phyloP scores from a whole-genome alignment of 345 rosid genomes.

The Laguncularia racemosa region DNA sequence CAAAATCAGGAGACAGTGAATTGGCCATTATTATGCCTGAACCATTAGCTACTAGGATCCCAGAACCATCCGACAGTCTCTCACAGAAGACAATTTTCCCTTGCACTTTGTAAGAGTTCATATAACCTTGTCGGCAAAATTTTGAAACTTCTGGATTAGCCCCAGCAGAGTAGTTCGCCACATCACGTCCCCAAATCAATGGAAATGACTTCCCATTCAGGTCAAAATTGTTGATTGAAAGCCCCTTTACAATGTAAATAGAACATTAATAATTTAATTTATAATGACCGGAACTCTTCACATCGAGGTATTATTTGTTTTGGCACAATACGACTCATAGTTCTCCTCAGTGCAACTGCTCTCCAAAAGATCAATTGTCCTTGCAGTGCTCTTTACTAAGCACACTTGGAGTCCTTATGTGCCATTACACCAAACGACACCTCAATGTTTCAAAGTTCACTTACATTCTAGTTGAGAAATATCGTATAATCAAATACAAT shows the following conservation, averaged over 20 bases:
- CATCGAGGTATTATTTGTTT: too few relatives aligned
- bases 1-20: slow-evolving; percentile 10
- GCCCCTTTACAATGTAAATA: slow-evolving; percentile 9
- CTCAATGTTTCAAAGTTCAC: too few relatives aligned
- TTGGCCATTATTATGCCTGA: slow-evolving; percentile 21
- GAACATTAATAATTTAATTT: background rate
- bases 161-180: slow-evolving; percentile 26
- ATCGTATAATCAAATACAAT: too few relatives aligned
- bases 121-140: slow-evolving; percentile 8
- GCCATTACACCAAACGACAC: too few relatives aligned
- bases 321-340: too few relatives aligned
- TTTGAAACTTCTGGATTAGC: slow-evolving; percentile 9
- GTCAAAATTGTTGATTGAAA: slow-evolving; percentile 16
- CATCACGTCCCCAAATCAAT: slow-evolving; percentile 31
- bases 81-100: slow-evolving; percentile 26
- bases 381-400: too few relatives aligned
- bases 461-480: too few relatives aligned
- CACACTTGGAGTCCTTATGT: too few relatives aligned
- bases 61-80: slow-evolving; percentile 8
- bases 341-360: too few relatives aligned
- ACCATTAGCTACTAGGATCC: slow-evolving; percentile 13
- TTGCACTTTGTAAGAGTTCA: slow-evolving; percentile 16
- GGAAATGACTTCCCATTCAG: slow-evolving; percentile 16
- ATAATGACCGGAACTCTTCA: too few relatives aligned
- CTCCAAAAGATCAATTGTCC: too few relatives aligned